Base-by-base conservation (phyloP, 176 grass and related monocot species). In the Thinopyrum elongatum region DNA sequence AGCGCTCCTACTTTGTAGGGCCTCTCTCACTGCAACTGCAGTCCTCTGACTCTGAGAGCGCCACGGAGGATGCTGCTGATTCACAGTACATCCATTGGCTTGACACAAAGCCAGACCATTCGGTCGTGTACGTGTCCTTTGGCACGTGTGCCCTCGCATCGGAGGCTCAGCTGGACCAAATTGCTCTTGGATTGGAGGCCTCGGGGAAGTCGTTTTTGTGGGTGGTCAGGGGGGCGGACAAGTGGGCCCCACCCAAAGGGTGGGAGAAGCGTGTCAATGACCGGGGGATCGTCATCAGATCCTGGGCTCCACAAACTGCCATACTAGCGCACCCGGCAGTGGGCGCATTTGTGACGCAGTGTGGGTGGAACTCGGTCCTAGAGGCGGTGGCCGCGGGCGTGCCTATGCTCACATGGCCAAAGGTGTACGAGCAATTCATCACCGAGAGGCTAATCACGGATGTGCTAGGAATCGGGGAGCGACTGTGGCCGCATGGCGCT, bases 61-160 rank as follows among this genome's bases (percentile, higher is more conserved):
- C 11, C 0, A n/a, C 44, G n/a, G n/a, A n/a, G 21, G n/a, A 13
- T 17, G 44, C 17, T 6, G 61, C 19, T 9, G 35, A 71, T 9
- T 39, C 68, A 9, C 19, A 14, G n/a, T 88, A 77, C 67, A 42
- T 86, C 34, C 0, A 65, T 0, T 85, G 88, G 88, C 83, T 86
- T 0, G 82, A 69, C 63, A 23, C 35, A 1, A 81, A 10, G 83
- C 46, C 29, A 8, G 21, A 22, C 8, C 41, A 34, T 8, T 89
- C 88, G 51, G 88, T 82, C 15, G 51, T 85, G 14, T 89, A 58
- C 46, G 0, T 89, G 13, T 89, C 82, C 65, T 85, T 89, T 55
- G 88, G 88, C 28, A 89, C 82, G 41, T 31, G 53, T 57, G 13
- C 75, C 36, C 25, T 60, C 2, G 65, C 82, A 57, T 64, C 82